Evolutionary conservation across 768 basidiomycete genomes (phyloP).

Genomic region (Suillus clintonianus): DNA sequence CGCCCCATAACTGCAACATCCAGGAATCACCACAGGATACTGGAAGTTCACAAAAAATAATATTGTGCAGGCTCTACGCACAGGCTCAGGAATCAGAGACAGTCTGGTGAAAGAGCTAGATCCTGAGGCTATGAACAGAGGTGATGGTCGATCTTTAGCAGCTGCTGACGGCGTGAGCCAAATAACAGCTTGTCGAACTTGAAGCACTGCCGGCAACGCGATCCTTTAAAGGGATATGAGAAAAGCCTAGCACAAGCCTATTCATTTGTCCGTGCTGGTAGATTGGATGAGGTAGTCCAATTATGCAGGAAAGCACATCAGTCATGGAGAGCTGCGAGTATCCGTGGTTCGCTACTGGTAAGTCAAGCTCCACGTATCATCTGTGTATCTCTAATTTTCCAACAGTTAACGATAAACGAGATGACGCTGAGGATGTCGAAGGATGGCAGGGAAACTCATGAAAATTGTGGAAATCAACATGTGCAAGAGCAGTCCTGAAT

Average conservation of each 20-base stretch:
- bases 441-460: constrained; percentile 77
- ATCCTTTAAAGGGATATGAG: constrained; percentile 65
- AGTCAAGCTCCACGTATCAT: constrained; percentile 21
- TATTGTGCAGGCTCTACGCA: too few species aligned
- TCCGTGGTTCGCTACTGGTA: constrained; percentile 82
- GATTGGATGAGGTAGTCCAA: constrained; percentile 80
- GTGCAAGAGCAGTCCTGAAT: constrained; percentile 75
- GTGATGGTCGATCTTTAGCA: constrained; percentile 57
- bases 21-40: constrained; percentile 77
- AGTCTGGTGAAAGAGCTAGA: constrained; percentile 73
- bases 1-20: constrained; percentile 56
- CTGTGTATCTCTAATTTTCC: constrained; percentile 34
- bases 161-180: constrained; percentile 74
- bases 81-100: constrained; percentile 48
- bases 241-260: constrained; percentile 77
- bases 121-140: constrained; percentile 72
- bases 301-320: constrained; percentile 81
- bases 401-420: constrained; percentile 51
- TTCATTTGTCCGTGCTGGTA: constrained; percentile 81
- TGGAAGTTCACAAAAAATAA: too few species aligned
- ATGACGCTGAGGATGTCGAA: constrained; percentile 46
- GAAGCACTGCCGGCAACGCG: not conserved
- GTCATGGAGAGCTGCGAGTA: constrained; percentile 89
- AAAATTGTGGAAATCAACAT: constrained; percentile 87
- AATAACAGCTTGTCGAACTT: not conserved